These are phyloP conservation scores for Neopestalotiopsis sp. DNA, from an alignment of 2,329 filamentous ascomycete genomes.

Conservation along the genomic window DNA sequence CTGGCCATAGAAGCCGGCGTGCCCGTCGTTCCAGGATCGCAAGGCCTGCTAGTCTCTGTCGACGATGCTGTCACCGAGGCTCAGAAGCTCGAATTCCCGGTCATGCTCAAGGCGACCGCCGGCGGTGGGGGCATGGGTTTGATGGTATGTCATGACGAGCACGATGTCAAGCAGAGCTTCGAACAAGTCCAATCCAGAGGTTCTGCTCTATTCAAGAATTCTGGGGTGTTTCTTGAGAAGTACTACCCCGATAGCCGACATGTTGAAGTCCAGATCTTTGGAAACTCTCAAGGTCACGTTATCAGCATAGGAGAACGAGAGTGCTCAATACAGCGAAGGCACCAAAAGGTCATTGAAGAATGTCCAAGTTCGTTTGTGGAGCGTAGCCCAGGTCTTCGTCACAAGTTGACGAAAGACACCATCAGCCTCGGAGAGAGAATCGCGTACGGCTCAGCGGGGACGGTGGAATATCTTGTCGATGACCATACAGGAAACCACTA, in stretches of 20 bases:
- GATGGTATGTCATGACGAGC: constrained; percentile 55
- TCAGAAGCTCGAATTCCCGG: constrained; percentile 41
- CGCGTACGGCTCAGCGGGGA: constrained; percentile 40
- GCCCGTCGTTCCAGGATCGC: constrained; percentile 39
- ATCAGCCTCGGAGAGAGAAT: constrained; percentile 27
- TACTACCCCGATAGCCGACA: constrained; percentile 68
- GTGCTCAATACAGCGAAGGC: constrained; percentile 70
- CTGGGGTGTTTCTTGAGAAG: constrained; percentile 67
- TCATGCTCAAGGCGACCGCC: constrained; percentile 65
- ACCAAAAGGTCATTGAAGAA: constrained; percentile 76
- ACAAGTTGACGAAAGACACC: constrained; percentile 29
- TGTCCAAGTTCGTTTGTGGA: constrained; percentile 67
- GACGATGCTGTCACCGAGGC: constrained; percentile 58
- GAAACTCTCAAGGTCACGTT: constrained; percentile 62
- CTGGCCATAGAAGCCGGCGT: constrained; percentile 33
- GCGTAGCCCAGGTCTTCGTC: constrained; percentile 38
- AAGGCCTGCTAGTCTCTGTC: constrained; percentile 22
- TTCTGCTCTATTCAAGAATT: constrained; percentile 63
- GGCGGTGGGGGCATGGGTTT: constrained; percentile 72
- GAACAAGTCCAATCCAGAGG: constrained; percentile 61
- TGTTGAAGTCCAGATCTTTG: constrained; percentile 72
- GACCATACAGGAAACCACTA: constrained; percentile 66
- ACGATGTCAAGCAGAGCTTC: constrained; percentile 59
- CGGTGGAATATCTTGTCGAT: constrained; percentile 66
- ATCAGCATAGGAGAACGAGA: constrained; percentile 70